Evolutionary conservation across 352 stramenopile genomes (phyloP).

Genomic region (Phytophthora constricta): DNA sequence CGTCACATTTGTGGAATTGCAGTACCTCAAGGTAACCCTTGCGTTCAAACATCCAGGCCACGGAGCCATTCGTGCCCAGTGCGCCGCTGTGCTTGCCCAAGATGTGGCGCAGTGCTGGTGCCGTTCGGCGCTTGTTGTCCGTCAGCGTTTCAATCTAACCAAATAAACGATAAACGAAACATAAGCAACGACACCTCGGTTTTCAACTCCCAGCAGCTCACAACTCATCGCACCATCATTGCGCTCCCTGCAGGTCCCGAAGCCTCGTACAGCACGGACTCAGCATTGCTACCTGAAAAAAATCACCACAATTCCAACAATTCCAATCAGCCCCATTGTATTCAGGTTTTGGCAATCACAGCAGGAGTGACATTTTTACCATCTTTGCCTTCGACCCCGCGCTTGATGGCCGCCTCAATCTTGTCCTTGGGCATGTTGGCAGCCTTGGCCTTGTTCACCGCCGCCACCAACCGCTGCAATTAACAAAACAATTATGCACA

Average conservation of each 20-base stretch:
- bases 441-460: constrained; percentile 78
- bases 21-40: constrained; percentile 85
- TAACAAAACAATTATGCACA: neutral
- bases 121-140: constrained; percentile 85
- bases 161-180: neutral
- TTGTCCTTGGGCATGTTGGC: constrained; percentile 86
- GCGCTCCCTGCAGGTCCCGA: constrained; percentile 74
- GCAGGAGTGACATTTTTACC: too few relatives aligned
- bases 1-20: too few relatives aligned
- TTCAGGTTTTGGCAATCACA: too few relatives aligned
- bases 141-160: constrained; percentile 83
- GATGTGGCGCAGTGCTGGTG: constrained; percentile 78
- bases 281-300: constrained; percentile 67
- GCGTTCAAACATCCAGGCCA: constrained; percentile 87
- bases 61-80: constrained; percentile 78
- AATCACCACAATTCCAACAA: too few relatives aligned
- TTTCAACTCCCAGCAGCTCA: neutral
- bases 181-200: neutral
- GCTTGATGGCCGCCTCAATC: constrained; percentile 86
- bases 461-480: constrained; percentile 52
- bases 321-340: too few relatives aligned
- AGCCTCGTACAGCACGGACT: constrained; percentile 82
- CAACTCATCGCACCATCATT: constrained; percentile 57
- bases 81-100: constrained; percentile 72
- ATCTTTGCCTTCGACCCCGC: constrained; percentile 82